Evolutionary conservation across 2,329 filamentous ascomycete species (phyloP), one percentile per base, ranked within the genome.

Genomic region (Coniochaeta ligniaria): DNA sequence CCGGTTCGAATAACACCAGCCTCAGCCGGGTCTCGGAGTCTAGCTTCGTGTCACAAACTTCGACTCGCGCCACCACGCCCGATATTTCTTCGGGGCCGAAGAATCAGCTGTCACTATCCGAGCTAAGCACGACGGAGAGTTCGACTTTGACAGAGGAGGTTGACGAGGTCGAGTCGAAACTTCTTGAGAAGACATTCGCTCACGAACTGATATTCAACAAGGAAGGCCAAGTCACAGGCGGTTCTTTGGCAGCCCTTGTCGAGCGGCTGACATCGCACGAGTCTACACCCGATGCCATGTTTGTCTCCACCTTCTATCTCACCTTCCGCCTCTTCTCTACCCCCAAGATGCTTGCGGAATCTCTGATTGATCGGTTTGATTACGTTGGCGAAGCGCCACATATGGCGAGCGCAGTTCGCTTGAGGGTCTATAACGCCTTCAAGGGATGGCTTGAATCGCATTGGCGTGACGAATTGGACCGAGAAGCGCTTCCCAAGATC

Each of bases 371-470:
- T 61, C 88, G 96, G 33, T 99, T 96, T 72, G 91, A 97, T 62
- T 96, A 97, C 67, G 89, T 96, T 41, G 89, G 86, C 14, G 89
- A 95, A 62, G 90, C 88, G 56, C 84, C 87, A 24, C 83, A 87
- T 61, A 84, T 93, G 64, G 87, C 92, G 24, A 84, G 82, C 2
- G 91, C 94, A 0, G 94, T 98, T 24, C 87, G 93, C 58, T 79
- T 99, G 56, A 86, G 95, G 58, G 92, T 98, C 1, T 98, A 96
- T 78, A 98, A 99, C 71, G 88, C 92, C 60, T 92, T 99, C 81
- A 99, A 99, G 75, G 90, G 91, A 47, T 99, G 95, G 95, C 79
- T 99, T 22, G 95, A 98, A 76, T 95, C 90, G 7, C 92, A 99
- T 74, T 99, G 95, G 94, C 86, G 90, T 56, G 86, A 91, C 64